Evolutionary conservation across 768 basidiomycete species (phyloP), one percentile per base, ranked within the genome.

Genomic region (Pulveroboletus sp.): DNA sequence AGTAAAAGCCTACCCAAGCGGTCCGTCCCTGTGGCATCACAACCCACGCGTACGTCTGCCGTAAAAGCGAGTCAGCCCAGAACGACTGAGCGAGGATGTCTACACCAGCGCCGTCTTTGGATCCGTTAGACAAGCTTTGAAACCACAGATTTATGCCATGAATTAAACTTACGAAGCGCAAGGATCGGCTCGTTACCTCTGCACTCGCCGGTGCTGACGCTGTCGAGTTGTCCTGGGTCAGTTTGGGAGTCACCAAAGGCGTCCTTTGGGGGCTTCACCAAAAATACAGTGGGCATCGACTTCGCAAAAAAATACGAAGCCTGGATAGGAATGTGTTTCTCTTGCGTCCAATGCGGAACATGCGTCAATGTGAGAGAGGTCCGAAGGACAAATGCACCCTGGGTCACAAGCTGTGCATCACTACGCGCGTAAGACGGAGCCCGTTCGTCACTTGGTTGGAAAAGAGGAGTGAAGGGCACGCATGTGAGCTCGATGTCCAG

Each of bases 91-190:
- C 52, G 35, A 81, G 51, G 8, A 89, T 76, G 52, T 93, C 85
- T 5, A 89, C 89, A 2, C 93, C 93, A 1, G 93, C 92, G 3
- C 93, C 93, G 65, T 95, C 89, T 90, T 90, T 54, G 30, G 37
- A 37, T 36, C n/a, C 17, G 12, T 52, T 18, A 52, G 33, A 47
- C 28, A 28, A 52, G 8, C 10, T 51, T 49, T 38, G 24, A 43
- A 31, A 30, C 21, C 38, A 5, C 26, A 46, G 10, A 26, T 3
- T 0, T 18, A 18, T 12, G 6, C 37, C 26, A 38, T 30, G 6
- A 32, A 10, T 7, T 7, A 37, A 52, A 24, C 78, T 56, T 55
- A 87, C 87, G 84, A 50, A 92, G 68, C 26, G 82, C 80, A 31
- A 87, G 59, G 28, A 87, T 76, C 0, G 83, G 81, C 9, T 81